These are phyloP conservation scores for Medakamo hakoo DNA, from an alignment of 139 green algal species.

Conservation along the genomic window DNA sequence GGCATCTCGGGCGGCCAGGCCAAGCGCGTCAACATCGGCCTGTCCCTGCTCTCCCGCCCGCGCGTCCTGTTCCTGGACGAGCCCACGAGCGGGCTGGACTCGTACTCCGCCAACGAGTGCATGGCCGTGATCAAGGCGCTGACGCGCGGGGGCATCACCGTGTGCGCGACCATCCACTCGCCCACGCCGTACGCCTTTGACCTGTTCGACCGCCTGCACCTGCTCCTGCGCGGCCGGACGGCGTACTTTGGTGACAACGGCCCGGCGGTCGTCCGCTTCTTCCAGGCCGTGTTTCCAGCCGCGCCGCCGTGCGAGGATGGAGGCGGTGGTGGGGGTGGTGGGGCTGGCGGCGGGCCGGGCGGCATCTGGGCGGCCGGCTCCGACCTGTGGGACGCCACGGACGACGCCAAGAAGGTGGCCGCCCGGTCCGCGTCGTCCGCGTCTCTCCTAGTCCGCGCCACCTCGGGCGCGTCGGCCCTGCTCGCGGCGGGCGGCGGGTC, in stretches of 20 bases:
- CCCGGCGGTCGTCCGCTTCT: not conserved
- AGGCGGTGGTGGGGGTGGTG: too few species aligned
- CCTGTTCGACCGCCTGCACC: conserved; percentile 44
- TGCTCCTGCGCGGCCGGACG: conserved; percentile 30
- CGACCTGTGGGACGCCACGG: too few species aligned
- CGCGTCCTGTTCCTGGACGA: conserved; percentile 53
- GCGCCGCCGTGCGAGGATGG: too few species aligned
- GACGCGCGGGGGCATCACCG: conserved; percentile 30
- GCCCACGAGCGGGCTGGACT: conserved; percentile 51
- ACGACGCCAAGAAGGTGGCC: too few species aligned
- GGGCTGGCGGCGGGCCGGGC: too few species aligned
- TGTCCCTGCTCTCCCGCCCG: conserved; percentile 36
- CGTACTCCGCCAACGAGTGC: conserved; percentile 45
- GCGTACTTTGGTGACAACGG: conserved; percentile 40
- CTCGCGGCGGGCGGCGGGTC: too few species aligned
- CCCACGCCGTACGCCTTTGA: conserved; percentile 37
- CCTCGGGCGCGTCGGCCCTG: too few species aligned
- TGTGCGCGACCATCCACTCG: conserved; percentile 48
- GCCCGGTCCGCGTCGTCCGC: too few species aligned
- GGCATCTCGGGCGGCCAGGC: conserved; percentile 10
- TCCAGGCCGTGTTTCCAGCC: not conserved
- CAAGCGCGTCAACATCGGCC: conserved; percentile 12
- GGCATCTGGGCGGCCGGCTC: too few species aligned
- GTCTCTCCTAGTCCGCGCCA: too few species aligned
- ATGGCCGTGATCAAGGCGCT: conserved; percentile 35